These are phyloP conservation scores for Phlyctochytrium planicorne DNA, from an alignment of 192 early-diverging fungal species.

Conservation along the genomic window DNA sequence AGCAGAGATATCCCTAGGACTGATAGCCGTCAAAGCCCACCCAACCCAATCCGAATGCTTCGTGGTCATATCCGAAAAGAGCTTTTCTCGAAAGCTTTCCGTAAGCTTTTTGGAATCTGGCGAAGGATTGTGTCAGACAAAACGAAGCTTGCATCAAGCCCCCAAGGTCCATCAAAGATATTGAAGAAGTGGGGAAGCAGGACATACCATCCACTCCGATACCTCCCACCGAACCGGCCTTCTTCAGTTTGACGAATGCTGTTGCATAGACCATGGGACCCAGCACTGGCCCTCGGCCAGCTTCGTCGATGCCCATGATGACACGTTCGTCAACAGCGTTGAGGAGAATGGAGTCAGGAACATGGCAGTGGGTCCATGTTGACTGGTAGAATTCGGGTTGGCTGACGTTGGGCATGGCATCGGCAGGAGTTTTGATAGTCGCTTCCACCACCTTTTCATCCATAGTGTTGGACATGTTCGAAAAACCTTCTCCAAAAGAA, in stretches of 20 bases:
- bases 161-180: background rate
- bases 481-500: too few relatives aligned
- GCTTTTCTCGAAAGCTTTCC: conserved; percentile 66
- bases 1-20: conserved; percentile 89
- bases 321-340: background rate
- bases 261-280: conserved; percentile 97
- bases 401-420: background rate
- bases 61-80: conserved; percentile 64
- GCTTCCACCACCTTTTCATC: too few relatives aligned
- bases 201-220: conserved; percentile 79
- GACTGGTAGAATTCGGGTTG: background rate
- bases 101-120: conserved; percentile 94
- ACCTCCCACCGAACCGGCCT: conserved; percentile 61
- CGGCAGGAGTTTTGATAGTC: background rate
- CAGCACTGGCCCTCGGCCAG: conserved; percentile 93
- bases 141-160: too few relatives aligned
- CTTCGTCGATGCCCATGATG: conserved; percentile 90
- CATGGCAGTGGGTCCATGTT: background rate
- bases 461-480: too few relatives aligned
- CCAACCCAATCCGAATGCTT: conserved; percentile 66
- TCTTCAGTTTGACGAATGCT: conserved; percentile 71
- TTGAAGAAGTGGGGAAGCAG: conserved; percentile 2
- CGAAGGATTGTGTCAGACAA: background rate
- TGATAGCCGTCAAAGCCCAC: conserved; percentile 79
- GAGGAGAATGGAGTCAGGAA: background rate